Percentiles rank a stretch among this genome's conserved stretches.
These are phyloP conservation scores for Ceriops decandra DNA, from an alignment of 345 rosid species.

Conservation along the genomic window DNA sequence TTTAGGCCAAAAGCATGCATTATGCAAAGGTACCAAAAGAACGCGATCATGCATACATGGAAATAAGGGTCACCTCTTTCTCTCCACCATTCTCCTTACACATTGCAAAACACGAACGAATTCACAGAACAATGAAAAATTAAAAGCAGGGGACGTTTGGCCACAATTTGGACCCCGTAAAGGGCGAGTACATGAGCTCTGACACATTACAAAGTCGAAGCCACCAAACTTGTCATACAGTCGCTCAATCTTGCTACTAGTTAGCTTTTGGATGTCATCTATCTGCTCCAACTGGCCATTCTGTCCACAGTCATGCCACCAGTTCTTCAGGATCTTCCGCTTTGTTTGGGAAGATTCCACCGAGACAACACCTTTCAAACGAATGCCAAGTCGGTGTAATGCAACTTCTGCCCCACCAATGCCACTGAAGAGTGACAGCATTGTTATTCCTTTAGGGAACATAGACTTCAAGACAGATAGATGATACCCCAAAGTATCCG, in stretches of 20 bases:
- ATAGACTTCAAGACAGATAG: constrained; percentile 69
- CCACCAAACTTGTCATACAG: constrained; percentile 49
- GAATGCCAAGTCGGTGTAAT: constrained; percentile 65
- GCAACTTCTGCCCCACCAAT: constrained; percentile 76
- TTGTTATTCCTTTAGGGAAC: constrained; percentile 64
- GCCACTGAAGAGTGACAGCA: constrained; percentile 73
- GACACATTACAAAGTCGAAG: constrained; percentile 71
- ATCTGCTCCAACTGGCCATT: constrained; percentile 73
- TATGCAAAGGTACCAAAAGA: no score
- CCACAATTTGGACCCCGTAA: constrained; percentile 5
- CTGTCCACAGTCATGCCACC: constrained; percentile 76
- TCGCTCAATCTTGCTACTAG: constrained; percentile 46
- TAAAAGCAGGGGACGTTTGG: constrained; percentile 33
- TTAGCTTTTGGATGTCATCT: constrained; percentile 59
- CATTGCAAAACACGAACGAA: constrained; percentile 69
- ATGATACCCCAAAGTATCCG: constrained; percentile 78
- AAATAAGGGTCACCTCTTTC: constrained; percentile 14
- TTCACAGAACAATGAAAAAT: constrained; percentile 62
- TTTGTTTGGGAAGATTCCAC: constrained; percentile 57
- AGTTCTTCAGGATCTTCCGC: constrained; percentile 52
- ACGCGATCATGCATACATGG: no score
- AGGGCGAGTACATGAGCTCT: constrained; percentile 47
- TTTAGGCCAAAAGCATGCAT: no score
- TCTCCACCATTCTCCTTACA: constrained; percentile 46
- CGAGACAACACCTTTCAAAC: constrained; percentile 61